Evolutionary conservation across 2,329 filamentous ascomycete genomes (phyloP), one percentile per base, ranked within the genome.

Genomic region (Fusarium sp.): DNA sequence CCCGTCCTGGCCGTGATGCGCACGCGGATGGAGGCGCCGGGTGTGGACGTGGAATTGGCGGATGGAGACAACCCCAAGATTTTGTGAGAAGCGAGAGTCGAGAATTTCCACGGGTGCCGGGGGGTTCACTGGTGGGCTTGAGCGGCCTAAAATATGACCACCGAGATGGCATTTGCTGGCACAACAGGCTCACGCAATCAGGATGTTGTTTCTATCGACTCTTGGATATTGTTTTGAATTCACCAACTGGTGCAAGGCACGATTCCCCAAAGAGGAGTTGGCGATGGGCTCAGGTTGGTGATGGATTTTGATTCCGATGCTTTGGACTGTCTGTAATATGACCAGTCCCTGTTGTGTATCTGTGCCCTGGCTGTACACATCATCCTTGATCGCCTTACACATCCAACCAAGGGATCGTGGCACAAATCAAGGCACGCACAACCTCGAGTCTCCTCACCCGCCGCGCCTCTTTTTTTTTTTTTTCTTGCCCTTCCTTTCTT

Each of bases 231-330:
- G 22, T 38, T 65, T 71, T 61, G 53, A 53, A 66, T 53, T 59
- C 67, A 73, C 64, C 71, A 38, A 73, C 57, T 38, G 27, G 44
- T 58, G 51, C 58, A 60, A 72, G 68, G 68, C 33, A 63, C 68
- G 66, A 62, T 75, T 74, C 72, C 72, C 69, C 44, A 70, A 73
- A 75, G 56, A 73, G 72, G 72, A 67, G 65, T 70, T 74, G 72
- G 72, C 27, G 72, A 74, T 74, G 61, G 72, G 69, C 38, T 74
- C 72, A 74, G 70, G 46, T 29, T 67, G 29, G 16, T 29, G 29
- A 36, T 36, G 20, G 38, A 49, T 40, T 44, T 20, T 38, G 20
- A 24, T 31, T 58, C 14, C 16, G 20, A 11, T 57, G 17, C 17
- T 56, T 40, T 24, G 24, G 16, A 56, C 16, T 46, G 24, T 24